A percentile compares a stretch with the other conserved stretches of the same genome.
phyloP scores from a whole-genome alignment of 495 filamentous ascomycete species.

The Penicillium pulvis region DNA sequence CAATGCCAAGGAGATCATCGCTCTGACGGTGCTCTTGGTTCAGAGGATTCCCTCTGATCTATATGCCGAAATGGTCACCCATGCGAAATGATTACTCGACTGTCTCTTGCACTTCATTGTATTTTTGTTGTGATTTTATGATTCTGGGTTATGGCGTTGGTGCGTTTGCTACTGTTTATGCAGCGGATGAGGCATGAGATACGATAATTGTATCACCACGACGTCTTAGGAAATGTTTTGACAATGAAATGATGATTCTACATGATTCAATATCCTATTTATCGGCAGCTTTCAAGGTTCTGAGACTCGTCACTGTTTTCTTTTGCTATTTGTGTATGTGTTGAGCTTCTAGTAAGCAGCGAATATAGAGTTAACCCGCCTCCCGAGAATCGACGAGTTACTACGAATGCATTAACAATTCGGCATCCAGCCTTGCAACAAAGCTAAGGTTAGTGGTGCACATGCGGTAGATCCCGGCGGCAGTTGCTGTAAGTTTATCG shows the following conservation, averaged over 20 bases:
- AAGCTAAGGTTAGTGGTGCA: no score
- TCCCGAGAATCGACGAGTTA: no score
- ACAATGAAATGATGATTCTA: conserved; percentile 30
- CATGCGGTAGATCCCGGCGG: no score
- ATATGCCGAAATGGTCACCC: conserved; percentile 83
- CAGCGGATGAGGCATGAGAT: conserved; percentile 12
- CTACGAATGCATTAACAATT: no score
- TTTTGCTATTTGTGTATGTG: no score
- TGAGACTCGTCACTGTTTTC: no score
- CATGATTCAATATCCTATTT: neutral
- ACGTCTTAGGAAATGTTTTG: conserved; percentile 17
- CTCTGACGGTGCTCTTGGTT: conserved; percentile 74
- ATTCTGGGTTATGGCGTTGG: conserved; percentile 25
- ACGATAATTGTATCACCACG: conserved; percentile 21
- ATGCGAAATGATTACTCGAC: conserved; percentile 64
- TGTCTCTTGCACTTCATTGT: neutral
- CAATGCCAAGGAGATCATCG: conserved; percentile 78
- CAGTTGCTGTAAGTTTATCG: no score
- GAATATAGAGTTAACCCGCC: no score
- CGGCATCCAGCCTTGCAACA: no score
- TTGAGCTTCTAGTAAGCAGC: no score
- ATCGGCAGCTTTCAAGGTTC: no score
- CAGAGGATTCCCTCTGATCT: conserved; percentile 85
- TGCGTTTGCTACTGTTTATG: conserved; percentile 6
- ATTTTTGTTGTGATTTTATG: conserved; percentile 5